phyloP scores from a whole-genome alignment of 2,329 filamentous ascomycete species.

The Xylaria sp. region DNA sequence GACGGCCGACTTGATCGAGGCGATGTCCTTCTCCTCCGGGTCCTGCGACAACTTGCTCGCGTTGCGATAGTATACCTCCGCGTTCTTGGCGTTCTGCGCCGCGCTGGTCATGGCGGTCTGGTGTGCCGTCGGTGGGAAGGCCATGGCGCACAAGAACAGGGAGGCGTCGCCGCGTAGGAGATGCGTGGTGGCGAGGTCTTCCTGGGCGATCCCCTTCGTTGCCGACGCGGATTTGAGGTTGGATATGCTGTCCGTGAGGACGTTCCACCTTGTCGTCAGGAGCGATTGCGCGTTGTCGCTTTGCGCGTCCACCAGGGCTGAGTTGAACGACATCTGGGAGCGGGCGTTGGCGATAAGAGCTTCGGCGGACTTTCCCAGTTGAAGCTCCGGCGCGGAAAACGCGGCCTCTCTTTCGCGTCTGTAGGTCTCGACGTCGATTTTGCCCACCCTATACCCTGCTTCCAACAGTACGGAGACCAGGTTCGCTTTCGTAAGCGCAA shows the following conservation, averaged over 20 bases:
- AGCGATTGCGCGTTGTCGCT: constrained; percentile 17
- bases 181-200: constrained; percentile 34
- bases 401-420: constrained; percentile 32
- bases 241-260: constrained; percentile 29
- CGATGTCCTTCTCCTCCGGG: constrained; percentile 22
- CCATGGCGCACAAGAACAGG: constrained; percentile 31
- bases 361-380: constrained; percentile 17
- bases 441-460: constrained; percentile 28
- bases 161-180: constrained; percentile 34
- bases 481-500: constrained; percentile 31
- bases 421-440: constrained; percentile 31
- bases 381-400: constrained; percentile 30
- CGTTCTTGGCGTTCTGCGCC: constrained; percentile 33
- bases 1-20: constrained; percentile 19
- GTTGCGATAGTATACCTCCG: constrained; percentile 38
- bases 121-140: constrained; percentile 29
- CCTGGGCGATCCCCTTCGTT: constrained; percentile 19
- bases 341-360: constrained; percentile 29
- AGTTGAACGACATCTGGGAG: constrained; percentile 34
- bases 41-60: constrained; percentile 29
- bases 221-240: constrained; percentile 28
- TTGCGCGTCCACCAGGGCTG: constrained; percentile 26
- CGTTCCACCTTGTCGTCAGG: constrained; percentile 33
- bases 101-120: constrained; percentile 26
- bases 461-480: constrained; percentile 33